A percentile compares a stretch with the other conserved stretches of the same genome.
These are phyloP conservation scores for Pigoraptor vietnamica DNA, from an alignment of 78 protist species.

Conservation along the genomic window DNA sequence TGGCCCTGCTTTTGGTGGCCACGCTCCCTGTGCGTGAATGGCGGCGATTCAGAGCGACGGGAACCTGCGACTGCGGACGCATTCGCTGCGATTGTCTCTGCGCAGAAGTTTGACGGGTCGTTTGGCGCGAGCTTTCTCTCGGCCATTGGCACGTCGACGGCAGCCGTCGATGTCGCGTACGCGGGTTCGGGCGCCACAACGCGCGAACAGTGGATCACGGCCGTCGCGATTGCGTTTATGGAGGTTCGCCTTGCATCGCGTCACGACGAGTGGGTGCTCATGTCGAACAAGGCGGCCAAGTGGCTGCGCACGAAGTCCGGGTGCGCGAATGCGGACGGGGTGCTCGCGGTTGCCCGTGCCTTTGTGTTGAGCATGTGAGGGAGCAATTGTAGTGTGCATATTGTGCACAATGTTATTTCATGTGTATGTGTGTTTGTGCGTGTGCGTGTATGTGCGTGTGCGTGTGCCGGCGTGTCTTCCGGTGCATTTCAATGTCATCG, in stretches of 20 bases:
- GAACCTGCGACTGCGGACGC: background rate
- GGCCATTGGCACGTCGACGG: background rate
- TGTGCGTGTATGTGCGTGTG: background rate
- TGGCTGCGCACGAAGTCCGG: background rate
- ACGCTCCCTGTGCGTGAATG: background rate
- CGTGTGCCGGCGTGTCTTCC: background rate
- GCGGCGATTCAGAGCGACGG: background rate
- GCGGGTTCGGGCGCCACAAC: background rate
- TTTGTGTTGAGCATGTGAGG: background rate
- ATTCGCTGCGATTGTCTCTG: background rate
- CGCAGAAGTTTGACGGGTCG: background rate
- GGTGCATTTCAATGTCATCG: too few relatives aligned
- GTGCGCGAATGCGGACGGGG: background rate
- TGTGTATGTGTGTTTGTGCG: background rate
- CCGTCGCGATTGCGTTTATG: background rate
- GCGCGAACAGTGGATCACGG: background rate
- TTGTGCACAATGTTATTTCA: background rate
- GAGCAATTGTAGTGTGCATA: background rate
- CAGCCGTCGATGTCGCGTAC: background rate
- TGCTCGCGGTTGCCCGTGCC: background rate
- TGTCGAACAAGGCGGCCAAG: background rate
- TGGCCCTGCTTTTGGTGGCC: too few relatives aligned
- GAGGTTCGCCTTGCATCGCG: background rate
- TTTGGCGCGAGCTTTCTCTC: background rate
- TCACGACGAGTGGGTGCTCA: background rate